Conservation (phyloP, 306 rosid species). For the Casuarina equisetifolia region DNA sequence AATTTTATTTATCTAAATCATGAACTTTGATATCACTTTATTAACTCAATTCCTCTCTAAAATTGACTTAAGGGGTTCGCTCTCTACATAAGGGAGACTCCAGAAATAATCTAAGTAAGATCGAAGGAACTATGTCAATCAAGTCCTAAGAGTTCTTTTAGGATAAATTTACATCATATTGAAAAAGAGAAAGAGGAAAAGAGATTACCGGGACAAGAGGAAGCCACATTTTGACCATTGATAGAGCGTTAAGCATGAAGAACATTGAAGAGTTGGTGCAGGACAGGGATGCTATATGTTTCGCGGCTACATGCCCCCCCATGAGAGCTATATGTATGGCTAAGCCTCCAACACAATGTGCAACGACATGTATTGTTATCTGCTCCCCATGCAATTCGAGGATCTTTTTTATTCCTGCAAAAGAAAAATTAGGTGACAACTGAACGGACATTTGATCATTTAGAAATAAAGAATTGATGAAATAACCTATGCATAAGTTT, state of each 20-base stretch:
- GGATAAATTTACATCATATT: not conserved
- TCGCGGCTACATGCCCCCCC: slow-evolving; percentile 36
- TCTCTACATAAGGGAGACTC: too few relatives aligned
- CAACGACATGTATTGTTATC: slow-evolving; percentile 32
- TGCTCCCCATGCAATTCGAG: slow-evolving; percentile 26
- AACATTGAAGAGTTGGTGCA: slow-evolving; percentile 45
- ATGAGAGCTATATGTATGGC: slow-evolving; percentile 37
- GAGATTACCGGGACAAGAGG: slow-evolving; percentile 31
- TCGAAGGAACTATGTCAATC: not conserved
- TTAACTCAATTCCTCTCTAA: too few relatives aligned
- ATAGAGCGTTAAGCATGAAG: slow-evolving; percentile 29
- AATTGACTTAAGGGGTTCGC: too few relatives aligned
- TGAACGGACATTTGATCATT: not conserved
- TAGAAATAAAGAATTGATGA: not conserved
- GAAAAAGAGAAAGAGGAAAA: not conserved
- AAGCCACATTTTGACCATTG: slow-evolving; percentile 41
- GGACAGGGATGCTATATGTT: slow-evolving; percentile 35
- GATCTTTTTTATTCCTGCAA: slow-evolving; percentile 35
- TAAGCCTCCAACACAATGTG: slow-evolving; percentile 45
- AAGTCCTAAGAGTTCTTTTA: not conserved
- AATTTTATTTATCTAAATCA: too few relatives aligned
- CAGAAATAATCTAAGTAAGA: too few relatives aligned
- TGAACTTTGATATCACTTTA: too few relatives aligned
- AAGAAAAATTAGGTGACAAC: not conserved
- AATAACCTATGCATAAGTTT: not conserved